Conservation (phyloP, 352 stramenopile species). For the Globisporangium camurandrum region DNA sequence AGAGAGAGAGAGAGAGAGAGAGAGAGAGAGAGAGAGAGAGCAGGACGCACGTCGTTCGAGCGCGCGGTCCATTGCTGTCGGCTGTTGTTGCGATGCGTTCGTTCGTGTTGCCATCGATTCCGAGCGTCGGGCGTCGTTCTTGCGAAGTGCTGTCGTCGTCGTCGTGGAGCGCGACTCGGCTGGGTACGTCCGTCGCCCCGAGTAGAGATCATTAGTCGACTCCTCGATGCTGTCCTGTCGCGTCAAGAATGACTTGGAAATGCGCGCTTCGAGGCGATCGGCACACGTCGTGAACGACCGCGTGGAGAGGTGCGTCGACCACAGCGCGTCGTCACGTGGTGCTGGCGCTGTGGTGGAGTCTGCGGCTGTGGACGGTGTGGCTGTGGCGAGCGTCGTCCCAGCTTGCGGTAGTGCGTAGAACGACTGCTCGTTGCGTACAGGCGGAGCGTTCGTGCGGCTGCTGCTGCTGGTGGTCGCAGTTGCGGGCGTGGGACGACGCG, state of each 20-base stretch:
- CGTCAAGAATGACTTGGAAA: constrained; percentile 41
- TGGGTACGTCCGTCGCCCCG: constrained; percentile 57
- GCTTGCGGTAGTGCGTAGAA: constrained; percentile 3
- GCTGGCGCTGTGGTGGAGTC: neutral
- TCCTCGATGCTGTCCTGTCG: constrained; percentile 24
- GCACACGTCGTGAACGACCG: constrained; percentile 26
- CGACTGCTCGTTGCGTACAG: constrained; percentile 8
- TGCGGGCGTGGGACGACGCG: constrained; percentile 1
- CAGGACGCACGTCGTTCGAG: too few relatives aligned
- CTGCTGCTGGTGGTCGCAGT: neutral
- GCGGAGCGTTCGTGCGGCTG: too few relatives aligned
- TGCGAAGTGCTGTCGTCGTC: too few relatives aligned
- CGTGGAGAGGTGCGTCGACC: constrained; percentile 19
- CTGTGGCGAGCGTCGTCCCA: neutral
- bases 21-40: too few relatives aligned
- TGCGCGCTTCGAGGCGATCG: constrained; percentile 58
- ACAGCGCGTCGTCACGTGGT: constrained; percentile 8
- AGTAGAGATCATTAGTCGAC: constrained; percentile 40
- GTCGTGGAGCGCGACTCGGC: too few relatives aligned
- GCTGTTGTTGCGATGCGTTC: too few relatives aligned
- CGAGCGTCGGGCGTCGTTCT: too few relatives aligned
- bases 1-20: too few relatives aligned
- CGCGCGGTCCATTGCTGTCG: too few relatives aligned
- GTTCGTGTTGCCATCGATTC: too few relatives aligned
- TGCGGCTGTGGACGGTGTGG: too few relatives aligned